phyloP scores from a whole-genome alignment of 345 rosid genomes.

The Durio zibethinus region DNA sequence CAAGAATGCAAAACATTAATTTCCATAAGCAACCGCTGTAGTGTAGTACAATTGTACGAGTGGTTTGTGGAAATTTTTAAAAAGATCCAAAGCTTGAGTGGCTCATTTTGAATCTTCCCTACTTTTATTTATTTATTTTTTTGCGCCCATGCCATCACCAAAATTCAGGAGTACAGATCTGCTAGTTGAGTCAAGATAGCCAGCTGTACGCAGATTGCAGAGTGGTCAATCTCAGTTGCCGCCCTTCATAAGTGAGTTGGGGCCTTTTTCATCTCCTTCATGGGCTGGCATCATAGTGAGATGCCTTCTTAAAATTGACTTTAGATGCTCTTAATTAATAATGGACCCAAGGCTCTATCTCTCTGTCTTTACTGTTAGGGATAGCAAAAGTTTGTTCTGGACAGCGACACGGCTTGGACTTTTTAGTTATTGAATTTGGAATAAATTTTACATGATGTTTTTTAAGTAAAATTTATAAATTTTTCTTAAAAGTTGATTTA shows the following conservation, averaged over 20 bases:
- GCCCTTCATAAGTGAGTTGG: conserved; percentile 12
- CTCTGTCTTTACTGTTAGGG: not conserved
- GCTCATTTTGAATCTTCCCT: not conserved
- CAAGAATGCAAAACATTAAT: not conserved
- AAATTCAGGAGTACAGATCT: not conserved
- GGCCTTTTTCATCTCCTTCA: conserved; percentile 1
- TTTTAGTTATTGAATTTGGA: not conserved
- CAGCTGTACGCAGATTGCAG: not conserved
- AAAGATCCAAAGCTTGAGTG: not conserved
- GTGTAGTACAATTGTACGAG: conserved; percentile 7
- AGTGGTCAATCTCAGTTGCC: not conserved
- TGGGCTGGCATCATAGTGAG: no score
- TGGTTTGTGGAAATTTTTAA: not conserved
- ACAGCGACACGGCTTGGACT: no score
- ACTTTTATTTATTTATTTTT: not conserved
- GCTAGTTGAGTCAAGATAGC: no score
- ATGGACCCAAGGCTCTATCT: not conserved
- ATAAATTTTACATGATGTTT: no score
- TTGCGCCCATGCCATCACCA: not conserved
- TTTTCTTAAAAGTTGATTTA: no score
- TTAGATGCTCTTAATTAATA: not conserved
- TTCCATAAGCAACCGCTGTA: conserved; percentile 7
- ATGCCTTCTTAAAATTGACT: not conserved
- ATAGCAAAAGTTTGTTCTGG: not conserved
- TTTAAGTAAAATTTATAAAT: no score